Base-by-base conservation (phyloP, 345 rosid genomes). In the Eutrema japonicum region DNA sequence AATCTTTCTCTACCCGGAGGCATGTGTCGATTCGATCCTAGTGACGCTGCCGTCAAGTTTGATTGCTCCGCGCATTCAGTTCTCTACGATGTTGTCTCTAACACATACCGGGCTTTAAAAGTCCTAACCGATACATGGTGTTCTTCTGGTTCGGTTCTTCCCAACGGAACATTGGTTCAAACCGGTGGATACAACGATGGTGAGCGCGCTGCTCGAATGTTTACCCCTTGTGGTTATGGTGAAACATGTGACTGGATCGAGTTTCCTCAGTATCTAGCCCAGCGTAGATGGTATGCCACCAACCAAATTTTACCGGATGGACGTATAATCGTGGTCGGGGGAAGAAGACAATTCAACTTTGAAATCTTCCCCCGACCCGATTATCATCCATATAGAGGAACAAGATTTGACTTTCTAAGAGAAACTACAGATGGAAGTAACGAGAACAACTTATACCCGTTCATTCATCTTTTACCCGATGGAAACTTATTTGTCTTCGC, bases 381-480 rank as follows among this genome's bases (percentile, higher is more conserved):
- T 30, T 8, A 53, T 16, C 46, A 56, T n/a, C 41, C 56, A 1
- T 49, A 42, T 18, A 62, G 49, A 38, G 48, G 59, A 35, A 61
- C 74, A 36, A 29, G 50, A 70, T 77, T 93, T 10, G 60, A 57
- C 13, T 84, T 93, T 42, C 75, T 93, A 16, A 10, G 58, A 13
- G 85, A 87, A 35, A 91, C 97, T 0, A 61, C 60, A 8, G 94
- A 91, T 63, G 52, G 37, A 6, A 43, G 13, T 1, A 63, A 47
- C n/a, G 98, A 93, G 82, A 85, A 93, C 81, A 91, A 93, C 59
- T 74, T 93, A 45, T 93, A 93, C 71, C 98, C 98, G 7, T 93
- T 89, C 69, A 5, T 93, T 35, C 94, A 93, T 55, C 89, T 93
- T 49, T 54, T 93, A 62, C 98, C 98, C 0, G 90, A 91, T 59